Conservation (phyloP, 2,329 filamentous ascomycete species). For the Ascosphaera aggregata region DNA sequence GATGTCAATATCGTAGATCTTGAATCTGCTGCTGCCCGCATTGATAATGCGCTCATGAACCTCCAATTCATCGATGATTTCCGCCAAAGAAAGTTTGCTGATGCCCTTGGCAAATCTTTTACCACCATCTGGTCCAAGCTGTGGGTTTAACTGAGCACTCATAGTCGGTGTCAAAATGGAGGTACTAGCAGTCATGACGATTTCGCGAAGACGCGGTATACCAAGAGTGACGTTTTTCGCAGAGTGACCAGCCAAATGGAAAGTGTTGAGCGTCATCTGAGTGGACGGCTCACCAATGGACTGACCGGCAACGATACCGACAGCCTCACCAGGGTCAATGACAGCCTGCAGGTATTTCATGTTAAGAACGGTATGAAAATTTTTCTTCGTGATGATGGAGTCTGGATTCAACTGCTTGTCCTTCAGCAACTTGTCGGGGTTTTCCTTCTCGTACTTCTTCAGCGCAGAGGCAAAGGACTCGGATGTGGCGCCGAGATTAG, state of each 20-base stretch:
- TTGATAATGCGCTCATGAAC: constrained; percentile 61
- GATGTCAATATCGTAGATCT: constrained; percentile 62
- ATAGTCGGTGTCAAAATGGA: constrained; percentile 62
- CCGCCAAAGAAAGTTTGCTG: constrained; percentile 59
- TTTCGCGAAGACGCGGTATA: constrained; percentile 92
- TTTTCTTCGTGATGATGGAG: constrained; percentile 36
- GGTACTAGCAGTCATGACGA: constrained; percentile 87
- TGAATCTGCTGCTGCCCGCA: constrained; percentile 44
- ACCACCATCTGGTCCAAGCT: constrained; percentile 43
- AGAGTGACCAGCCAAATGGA: constrained; percentile 96
- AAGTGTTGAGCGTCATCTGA: constrained; percentile 98
- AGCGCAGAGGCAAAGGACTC: constrained; percentile 59
- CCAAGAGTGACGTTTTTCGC: constrained; percentile 97
- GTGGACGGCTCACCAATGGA: constrained; percentile 94
- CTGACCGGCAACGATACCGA: constrained; percentile 90
- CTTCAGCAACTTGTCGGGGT: constrained; percentile 36
- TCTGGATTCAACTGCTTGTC: constrained; percentile 29
- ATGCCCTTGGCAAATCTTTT: constrained; percentile 80
- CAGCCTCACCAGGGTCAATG: constrained; percentile 85
- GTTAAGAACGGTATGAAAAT: constrained; percentile 62
- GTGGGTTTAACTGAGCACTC: constrained; percentile 52
- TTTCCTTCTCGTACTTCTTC: constrained; percentile 54
- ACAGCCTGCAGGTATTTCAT: constrained; percentile 84
- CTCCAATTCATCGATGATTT: constrained; percentile 58
- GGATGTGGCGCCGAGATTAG: constrained; percentile 44